Evolutionary conservation across 805 yeast species (phyloP).

Genomic region (Wickerhamomyces bisporus): DNA sequence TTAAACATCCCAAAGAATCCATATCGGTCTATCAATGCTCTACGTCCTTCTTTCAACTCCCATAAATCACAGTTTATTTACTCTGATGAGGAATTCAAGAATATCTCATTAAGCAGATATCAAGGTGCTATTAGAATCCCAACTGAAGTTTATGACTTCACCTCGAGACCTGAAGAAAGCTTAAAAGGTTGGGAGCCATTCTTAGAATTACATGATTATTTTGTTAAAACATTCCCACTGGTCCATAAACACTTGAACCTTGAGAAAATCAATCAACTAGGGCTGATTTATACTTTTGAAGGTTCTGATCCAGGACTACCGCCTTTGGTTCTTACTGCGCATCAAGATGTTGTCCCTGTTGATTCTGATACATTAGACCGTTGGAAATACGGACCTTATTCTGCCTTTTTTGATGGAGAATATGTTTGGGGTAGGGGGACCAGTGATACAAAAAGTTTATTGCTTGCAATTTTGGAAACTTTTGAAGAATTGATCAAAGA

Average conservation of each 20-base stretch:
- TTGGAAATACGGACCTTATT: slow-evolving; percentile 68
- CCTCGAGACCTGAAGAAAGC: slow-evolving; percentile 27
- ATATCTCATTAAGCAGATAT: slow-evolving; percentile 39
- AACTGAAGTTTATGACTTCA: slow-evolving; percentile 58
- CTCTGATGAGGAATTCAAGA: slow-evolving; percentile 24
- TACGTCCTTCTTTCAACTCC: not conserved
- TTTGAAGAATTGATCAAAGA: slow-evolving; percentile 44
- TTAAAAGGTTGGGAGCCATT: slow-evolving; percentile 32
- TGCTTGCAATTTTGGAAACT: slow-evolving; percentile 61
- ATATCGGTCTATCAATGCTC: not conserved
- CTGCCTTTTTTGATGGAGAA: slow-evolving; percentile 60
- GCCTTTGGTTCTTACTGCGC: slow-evolving; percentile 71
- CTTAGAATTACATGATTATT: slow-evolving; percentile 42
- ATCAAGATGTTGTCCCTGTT: slow-evolving; percentile 82
- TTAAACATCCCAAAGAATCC: slow-evolving; percentile 1
- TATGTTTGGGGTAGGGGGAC: slow-evolving; percentile 72
- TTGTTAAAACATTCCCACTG: slow-evolving; percentile 52
- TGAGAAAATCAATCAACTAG: slow-evolving; percentile 56
- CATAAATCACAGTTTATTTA: not conserved
- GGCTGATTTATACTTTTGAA: slow-evolving; percentile 58
- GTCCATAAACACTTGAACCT: slow-evolving; percentile 42
- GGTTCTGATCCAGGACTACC: slow-evolving; percentile 49
- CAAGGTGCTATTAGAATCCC: slow-evolving; percentile 59
- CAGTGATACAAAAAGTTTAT: slow-evolving; percentile 63
- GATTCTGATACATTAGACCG: slow-evolving; percentile 47